These are phyloP conservation scores for Amylocarpus encephaloides DNA, from an alignment of 2,329 filamentous ascomycete species.

Conservation along the genomic window DNA sequence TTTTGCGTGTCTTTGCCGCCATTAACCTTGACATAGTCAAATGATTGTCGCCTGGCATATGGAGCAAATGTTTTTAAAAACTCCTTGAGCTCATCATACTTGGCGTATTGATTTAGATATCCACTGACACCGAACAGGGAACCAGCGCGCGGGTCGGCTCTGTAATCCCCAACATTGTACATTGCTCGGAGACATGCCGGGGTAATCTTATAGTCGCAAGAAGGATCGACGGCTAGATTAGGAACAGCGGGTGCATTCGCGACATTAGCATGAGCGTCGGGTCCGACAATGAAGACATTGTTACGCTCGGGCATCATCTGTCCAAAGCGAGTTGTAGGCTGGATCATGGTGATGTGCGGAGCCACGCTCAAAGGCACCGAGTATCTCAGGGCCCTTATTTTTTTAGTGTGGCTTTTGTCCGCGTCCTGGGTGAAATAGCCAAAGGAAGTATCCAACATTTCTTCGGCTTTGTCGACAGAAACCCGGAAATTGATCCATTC, in stretches of 20 bases:
- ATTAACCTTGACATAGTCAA: conserved; percentile 25
- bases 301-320: conserved; percentile 23
- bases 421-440: conserved; percentile 32
- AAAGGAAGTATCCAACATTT: conserved; percentile 33
- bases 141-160: conserved; percentile 38
- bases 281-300: conserved; percentile 17
- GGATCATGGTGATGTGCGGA: conserved; percentile 35
- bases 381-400: conserved; percentile 44
- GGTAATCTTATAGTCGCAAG: conserved; percentile 31
- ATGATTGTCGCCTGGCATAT: conserved; percentile 20
- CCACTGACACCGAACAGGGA: conserved; percentile 58
- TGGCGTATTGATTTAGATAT: conserved; percentile 33
- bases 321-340: conserved; percentile 46
- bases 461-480: conserved; percentile 26
- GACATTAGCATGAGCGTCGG: background rate
- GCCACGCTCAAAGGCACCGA: conserved; percentile 33
- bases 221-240: conserved; percentile 10
- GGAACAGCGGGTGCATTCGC: conserved; percentile 20
- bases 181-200: conserved; percentile 31
- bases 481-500: conserved; percentile 41
- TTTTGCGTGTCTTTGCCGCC: conserved; percentile 35
- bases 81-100: conserved; percentile 17
- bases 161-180: conserved; percentile 39
- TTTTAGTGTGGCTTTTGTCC: conserved; percentile 33
- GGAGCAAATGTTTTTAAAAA: conserved; percentile 19